These are phyloP conservation scores for Trichosporon sp. DNA, from an alignment of 1,284 basidiomycete genomes.

Conservation along the genomic window DNA sequence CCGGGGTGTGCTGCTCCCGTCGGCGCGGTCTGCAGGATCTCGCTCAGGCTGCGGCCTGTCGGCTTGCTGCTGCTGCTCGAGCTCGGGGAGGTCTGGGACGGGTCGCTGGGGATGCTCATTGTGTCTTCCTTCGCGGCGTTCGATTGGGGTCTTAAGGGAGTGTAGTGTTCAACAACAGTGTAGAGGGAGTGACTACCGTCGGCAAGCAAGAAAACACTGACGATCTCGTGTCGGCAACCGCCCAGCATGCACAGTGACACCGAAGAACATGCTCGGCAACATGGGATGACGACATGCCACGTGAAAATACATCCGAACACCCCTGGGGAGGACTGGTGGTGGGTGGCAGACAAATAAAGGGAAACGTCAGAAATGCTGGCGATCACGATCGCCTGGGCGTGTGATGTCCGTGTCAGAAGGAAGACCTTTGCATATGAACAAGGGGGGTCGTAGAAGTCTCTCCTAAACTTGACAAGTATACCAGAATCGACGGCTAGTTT, in stretches of 20 bases:
- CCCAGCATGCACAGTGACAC: background rate
- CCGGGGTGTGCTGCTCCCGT: background rate
- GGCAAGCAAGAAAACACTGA: background rate
- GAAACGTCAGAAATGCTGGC: background rate
- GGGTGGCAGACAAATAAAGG: background rate
- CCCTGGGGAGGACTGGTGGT: background rate
- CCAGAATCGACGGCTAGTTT: no score
- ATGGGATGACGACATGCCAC: constrained; percentile 11
- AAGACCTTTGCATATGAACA: no score
- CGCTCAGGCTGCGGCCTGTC: background rate
- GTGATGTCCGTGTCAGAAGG: no score
- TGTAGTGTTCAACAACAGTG: no score
- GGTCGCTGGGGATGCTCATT: background rate
- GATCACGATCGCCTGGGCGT: no score
- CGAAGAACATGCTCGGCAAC: constrained; percentile 3
- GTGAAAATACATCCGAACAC: background rate
- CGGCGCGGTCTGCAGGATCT: constrained; percentile 11
- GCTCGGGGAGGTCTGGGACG: background rate
- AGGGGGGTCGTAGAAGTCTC: no score
- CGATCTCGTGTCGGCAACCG: background rate
- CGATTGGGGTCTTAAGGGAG: no score
- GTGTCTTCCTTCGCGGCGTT: background rate
- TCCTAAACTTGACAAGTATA: no score
- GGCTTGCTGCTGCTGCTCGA: background rate
- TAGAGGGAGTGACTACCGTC: background rate